phyloP scores from a whole-genome alignment of 257 asterid genomes.

The Parsonsia alboflavescens region DNA sequence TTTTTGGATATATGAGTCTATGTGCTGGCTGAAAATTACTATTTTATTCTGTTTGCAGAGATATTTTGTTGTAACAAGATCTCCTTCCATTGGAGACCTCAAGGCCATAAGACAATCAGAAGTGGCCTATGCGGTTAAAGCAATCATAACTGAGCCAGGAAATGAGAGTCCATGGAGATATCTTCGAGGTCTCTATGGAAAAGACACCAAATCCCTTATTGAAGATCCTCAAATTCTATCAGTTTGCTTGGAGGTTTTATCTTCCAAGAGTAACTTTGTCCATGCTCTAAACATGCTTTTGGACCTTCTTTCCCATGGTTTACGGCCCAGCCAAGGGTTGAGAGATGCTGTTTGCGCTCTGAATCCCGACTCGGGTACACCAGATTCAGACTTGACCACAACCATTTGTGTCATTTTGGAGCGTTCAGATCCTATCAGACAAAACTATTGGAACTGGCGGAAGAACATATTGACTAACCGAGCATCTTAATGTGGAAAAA shows the following conservation, averaged over 20 bases:
- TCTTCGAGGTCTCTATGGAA: conserved; percentile 74
- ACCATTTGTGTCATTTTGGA: conserved; percentile 52
- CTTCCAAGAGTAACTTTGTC: conserved; percentile 34
- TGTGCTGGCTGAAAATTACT: background rate
- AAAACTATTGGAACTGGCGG: conserved; percentile 92
- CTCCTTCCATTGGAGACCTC: conserved; percentile 79
- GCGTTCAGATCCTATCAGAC: conserved; percentile 68
- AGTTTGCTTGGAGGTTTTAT: conserved; percentile 53
- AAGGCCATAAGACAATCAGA: conserved; percentile 67
- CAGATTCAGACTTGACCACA: conserved; percentile 30
- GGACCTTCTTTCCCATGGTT: conserved; percentile 67
- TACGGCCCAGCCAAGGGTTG: conserved; percentile 50
- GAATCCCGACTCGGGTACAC: conserved; percentile 27
- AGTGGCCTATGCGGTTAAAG: conserved; percentile 62
- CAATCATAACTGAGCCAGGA: conserved; percentile 64
- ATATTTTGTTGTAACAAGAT: conserved; percentile 65
- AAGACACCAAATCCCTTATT: conserved; percentile 37
- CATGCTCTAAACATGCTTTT: conserved; percentile 71
- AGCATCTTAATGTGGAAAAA: conserved; percentile 6
- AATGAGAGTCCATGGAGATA: conserved; percentile 97
- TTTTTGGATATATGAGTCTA: background rate
- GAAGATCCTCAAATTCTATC: conserved; percentile 65
- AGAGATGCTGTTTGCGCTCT: conserved; percentile 42
- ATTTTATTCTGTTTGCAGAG: conserved; percentile 42
- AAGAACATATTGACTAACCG: conserved; percentile 29